Percentiles rank a stretch among this genome's conserved stretches.
Conservation (phyloP, 2,329 filamentous ascomycete species). For the Alternaria consortialis region DNA sequence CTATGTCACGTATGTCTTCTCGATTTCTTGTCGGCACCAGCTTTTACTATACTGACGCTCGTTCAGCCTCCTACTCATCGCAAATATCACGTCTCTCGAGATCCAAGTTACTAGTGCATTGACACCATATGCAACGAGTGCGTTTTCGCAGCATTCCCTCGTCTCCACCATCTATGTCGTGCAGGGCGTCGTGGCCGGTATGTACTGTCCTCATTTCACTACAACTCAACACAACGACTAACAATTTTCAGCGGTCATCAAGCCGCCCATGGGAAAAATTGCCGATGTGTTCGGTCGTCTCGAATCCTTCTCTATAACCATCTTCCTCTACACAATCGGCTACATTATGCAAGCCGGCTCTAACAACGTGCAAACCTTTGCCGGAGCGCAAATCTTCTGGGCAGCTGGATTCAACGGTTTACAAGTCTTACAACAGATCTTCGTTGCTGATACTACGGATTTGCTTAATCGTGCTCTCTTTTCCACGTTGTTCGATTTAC, state of each 20-base stretch:
- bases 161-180: constrained; percentile 71
- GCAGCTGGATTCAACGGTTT: constrained; percentile 68
- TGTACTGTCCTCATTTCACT: neutral
- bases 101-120: constrained; percentile 69
- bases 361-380: constrained; percentile 61
- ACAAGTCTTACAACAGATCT: constrained; percentile 69
- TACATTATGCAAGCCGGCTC: constrained; percentile 67
- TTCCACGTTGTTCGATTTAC: constrained; percentile 66
- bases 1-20: constrained; percentile 51
- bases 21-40: neutral
- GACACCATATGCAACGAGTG: constrained; percentile 71
- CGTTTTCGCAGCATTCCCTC: constrained; percentile 70
- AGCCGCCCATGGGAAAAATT: constrained; percentile 69
- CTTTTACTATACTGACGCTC: constrained; percentile 20
- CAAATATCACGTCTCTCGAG: constrained; percentile 73
- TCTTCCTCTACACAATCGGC: constrained; percentile 64
- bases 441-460: constrained; percentile 68
- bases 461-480: constrained; percentile 68
- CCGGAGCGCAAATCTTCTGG: constrained; percentile 68
- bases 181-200: constrained; percentile 66
- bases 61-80: constrained; percentile 62
- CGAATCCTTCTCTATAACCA: constrained; percentile 65
- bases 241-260: constrained; percentile 59
- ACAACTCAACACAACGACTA: neutral
- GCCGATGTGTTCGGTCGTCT: constrained; percentile 70